Percentiles rank a stretch among this genome's conserved stretches.
phyloP scores from a whole-genome alignment of 805 yeast species.

The Maudiozyma pseudohumilis region DNA sequence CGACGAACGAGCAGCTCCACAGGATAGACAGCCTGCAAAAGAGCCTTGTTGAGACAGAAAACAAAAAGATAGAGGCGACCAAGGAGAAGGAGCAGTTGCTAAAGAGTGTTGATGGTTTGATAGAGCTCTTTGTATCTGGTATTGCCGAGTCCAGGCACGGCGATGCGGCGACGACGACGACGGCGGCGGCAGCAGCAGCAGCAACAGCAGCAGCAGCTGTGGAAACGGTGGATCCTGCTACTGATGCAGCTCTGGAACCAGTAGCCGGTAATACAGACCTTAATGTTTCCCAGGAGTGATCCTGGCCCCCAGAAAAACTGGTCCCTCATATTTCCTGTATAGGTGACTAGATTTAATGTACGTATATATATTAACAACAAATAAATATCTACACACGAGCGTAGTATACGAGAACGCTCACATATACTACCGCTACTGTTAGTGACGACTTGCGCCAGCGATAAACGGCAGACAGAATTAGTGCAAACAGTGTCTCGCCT shows the following conservation, averaged over 20 bases:
- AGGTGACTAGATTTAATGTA: too few species aligned
- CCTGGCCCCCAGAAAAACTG: too few species aligned
- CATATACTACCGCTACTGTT: neutral
- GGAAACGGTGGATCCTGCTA: neutral
- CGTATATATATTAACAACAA: neutral
- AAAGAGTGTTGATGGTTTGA: constrained; percentile 54
- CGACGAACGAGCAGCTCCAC: constrained; percentile 61
- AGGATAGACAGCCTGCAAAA: constrained; percentile 52
- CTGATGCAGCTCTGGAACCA: neutral
- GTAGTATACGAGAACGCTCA: neutral
- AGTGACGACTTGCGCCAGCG: constrained; percentile 7
- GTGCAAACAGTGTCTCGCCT: constrained; percentile 11
- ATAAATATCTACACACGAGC: neutral
- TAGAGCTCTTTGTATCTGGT: constrained; percentile 37
- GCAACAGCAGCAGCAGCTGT: neutral
- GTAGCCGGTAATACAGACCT: neutral
- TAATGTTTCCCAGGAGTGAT: too few species aligned
- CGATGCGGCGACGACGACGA: neutral
- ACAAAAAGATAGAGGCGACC: constrained; percentile 45
- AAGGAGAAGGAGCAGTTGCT: constrained; percentile 54
- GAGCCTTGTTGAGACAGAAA: constrained; percentile 53
- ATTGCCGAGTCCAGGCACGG: constrained; percentile 28
- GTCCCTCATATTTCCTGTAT: too few species aligned
- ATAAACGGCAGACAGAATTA: constrained; percentile 9
- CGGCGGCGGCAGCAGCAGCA: neutral